phyloP scores from a whole-genome alignment of 2,329 filamentous ascomycete genomes.

The Aspergillus brunneoviolaceus region DNA sequence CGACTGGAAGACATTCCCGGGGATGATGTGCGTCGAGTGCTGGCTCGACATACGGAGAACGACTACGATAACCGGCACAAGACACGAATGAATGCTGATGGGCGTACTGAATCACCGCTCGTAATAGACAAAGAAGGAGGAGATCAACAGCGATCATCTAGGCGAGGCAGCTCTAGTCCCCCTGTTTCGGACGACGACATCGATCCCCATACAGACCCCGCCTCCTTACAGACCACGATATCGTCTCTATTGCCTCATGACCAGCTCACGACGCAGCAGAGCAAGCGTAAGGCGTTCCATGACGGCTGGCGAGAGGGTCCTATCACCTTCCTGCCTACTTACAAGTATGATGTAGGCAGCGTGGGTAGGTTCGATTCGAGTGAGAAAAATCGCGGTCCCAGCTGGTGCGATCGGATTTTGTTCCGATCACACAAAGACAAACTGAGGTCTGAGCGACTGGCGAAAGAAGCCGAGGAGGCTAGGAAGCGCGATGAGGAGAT shows the following conservation, averaged over 20 bases:
- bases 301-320: slow-evolving; percentile 89
- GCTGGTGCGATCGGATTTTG: slow-evolving; percentile 95
- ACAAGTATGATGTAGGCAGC: slow-evolving; percentile 97
- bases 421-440: slow-evolving; percentile 75
- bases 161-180: slow-evolving; percentile 4
- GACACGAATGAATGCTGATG: slow-evolving; percentile 26
- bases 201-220: slow-evolving; percentile 73
- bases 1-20: slow-evolving; percentile 83
- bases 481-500: slow-evolving; percentile 79
- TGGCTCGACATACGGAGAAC: slow-evolving; percentile 78
- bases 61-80: slow-evolving; percentile 64
- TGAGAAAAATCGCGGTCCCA: slow-evolving; percentile 87
- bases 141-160: slow-evolving; percentile 2
- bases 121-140: slow-evolving; percentile 13
- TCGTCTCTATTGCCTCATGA: slow-evolving; percentile 86
- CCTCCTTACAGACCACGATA: slow-evolving; percentile 83
- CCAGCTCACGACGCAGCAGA: slow-evolving; percentile 74
- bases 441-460: slow-evolving; percentile 62
- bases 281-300: slow-evolving; percentile 74
- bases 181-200: slow-evolving; percentile 60
- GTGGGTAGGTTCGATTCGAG: slow-evolving; percentile 91
- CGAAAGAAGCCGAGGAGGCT: slow-evolving; percentile 64
- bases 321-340: slow-evolving; percentile 87
- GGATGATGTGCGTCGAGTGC: slow-evolving; percentile 80
- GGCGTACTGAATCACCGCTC: slow-evolving; percentile 21